These are phyloP conservation scores for Trametes sp. DNA, from an alignment of 1,284 basidiomycete genomes.

Conservation along the genomic window DNA sequence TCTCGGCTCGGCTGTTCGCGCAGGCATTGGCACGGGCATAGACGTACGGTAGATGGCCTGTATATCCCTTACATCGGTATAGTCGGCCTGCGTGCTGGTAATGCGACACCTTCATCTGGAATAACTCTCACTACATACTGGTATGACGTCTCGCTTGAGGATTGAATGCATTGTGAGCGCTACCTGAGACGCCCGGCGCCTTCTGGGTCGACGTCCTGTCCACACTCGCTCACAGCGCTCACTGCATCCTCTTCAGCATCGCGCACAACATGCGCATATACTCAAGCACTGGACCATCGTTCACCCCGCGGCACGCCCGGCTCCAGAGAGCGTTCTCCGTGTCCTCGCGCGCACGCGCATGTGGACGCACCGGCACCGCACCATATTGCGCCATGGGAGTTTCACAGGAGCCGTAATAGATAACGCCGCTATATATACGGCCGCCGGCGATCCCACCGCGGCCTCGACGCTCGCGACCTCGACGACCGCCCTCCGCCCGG, in stretches of 20 bases:
- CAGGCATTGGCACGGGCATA: constrained; percentile 1
- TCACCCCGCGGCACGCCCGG: background rate
- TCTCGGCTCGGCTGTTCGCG: background rate
- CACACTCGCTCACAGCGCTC: too few relatives aligned
- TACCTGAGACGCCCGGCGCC: too few relatives aligned
- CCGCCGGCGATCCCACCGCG: background rate
- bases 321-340: too few relatives aligned
- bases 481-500: background rate
- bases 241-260: too few relatives aligned
- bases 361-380: too few relatives aligned
- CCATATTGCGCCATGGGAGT: constrained; percentile 11
- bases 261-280: background rate
- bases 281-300: background rate
- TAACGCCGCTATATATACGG: constrained; percentile 11
- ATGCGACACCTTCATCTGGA: constrained; percentile 7
- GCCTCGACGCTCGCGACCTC: constrained; percentile 1
- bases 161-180: too few relatives aligned
- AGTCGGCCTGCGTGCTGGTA: constrained; percentile 9
- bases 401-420: background rate
- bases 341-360: background rate
- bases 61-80: constrained; percentile 15
- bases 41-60: constrained; percentile 8
- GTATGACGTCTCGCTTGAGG: too few relatives aligned
- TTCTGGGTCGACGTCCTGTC: too few relatives aligned
- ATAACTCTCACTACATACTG: too few relatives aligned